Conservation (phyloP, 2,329 filamentous ascomycete species). For the Arachnomyces sp. region DNA sequence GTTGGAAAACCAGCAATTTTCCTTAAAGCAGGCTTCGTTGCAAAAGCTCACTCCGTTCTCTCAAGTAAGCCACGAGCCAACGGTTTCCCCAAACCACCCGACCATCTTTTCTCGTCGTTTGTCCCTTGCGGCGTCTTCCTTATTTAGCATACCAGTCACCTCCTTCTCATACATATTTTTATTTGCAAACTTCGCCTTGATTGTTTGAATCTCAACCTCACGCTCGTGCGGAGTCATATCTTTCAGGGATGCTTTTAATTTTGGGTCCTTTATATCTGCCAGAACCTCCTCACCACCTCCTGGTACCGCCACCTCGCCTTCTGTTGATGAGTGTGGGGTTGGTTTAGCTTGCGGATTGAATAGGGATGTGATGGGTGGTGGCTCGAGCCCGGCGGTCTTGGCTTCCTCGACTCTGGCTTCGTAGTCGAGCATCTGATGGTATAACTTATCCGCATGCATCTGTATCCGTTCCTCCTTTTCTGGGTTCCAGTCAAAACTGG, state of each 20-base stretch:
- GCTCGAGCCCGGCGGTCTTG: conserved; percentile 33
- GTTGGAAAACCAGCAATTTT: too few species aligned
- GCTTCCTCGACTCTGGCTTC: conserved; percentile 64
- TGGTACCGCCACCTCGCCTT: conserved; percentile 12
- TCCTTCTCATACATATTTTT: conserved; percentile 30
- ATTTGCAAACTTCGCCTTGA: conserved; percentile 31
- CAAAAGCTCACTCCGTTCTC: neutral
- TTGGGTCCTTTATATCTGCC: conserved; percentile 1
- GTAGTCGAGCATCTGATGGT: conserved; percentile 76
- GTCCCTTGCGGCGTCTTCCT: conserved; percentile 28
- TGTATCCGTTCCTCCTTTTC: conserved; percentile 81
- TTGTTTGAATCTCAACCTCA: conserved; percentile 35
- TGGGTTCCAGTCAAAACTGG: conserved; percentile 55
- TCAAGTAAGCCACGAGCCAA: conserved; percentile 35
- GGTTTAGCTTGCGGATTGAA: conserved; percentile 32
- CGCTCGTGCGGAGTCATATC: conserved; percentile 40
- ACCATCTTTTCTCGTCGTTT: conserved; percentile 33
- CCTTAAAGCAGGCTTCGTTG: too few species aligned
- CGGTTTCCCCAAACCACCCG: conserved; percentile 37
- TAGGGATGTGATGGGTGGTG: conserved; percentile 37
- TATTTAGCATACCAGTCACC: conserved; percentile 29
- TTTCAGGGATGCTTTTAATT: conserved; percentile 25
- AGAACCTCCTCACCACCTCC: conserved; percentile 13
- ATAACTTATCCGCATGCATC: conserved; percentile 89
- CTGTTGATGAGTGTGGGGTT: conserved; percentile 5